phyloP scores from a whole-genome alignment of 805 yeast species.

The Sungouiozyma intestinalis region DNA sequence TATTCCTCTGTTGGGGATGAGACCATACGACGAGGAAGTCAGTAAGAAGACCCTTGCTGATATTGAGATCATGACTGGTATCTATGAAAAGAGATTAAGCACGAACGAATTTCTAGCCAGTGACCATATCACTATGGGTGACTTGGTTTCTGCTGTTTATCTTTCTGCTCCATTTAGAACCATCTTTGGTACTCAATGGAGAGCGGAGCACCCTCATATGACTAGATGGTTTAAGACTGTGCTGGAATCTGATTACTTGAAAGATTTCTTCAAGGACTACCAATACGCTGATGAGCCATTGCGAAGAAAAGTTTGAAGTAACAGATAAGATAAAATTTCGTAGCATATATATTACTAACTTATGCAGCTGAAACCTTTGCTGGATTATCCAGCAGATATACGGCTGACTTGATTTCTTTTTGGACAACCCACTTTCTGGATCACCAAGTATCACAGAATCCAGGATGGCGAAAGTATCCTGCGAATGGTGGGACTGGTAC shows the following conservation, averaged over 20 bases:
- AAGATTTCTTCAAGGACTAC: slow-evolving; percentile 1
- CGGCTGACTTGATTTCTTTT: too few species aligned
- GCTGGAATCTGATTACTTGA: slow-evolving; percentile 1
- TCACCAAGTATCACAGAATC: too few species aligned
- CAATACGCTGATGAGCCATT: neutral
- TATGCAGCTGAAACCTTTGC: too few species aligned
- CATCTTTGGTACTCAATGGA: slow-evolving; percentile 54
- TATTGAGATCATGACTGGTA: slow-evolving; percentile 30
- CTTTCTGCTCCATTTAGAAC: slow-evolving; percentile 28
- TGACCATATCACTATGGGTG: slow-evolving; percentile 39
- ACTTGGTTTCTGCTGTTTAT: slow-evolving; percentile 9
- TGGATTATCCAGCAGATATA: too few species aligned
- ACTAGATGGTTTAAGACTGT: slow-evolving; percentile 13
- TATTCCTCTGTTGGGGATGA: slow-evolving; percentile 47
- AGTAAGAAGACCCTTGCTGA: slow-evolving; percentile 35
- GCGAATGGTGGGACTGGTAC: too few species aligned
- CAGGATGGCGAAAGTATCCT: too few species aligned
- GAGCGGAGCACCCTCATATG: slow-evolving; percentile 46
- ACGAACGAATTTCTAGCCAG: slow-evolving; percentile 51
- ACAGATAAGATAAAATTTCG: too few species aligned
- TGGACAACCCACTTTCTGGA: too few species aligned
- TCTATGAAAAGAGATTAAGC: slow-evolving; percentile 46
- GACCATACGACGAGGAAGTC: slow-evolving; percentile 64
- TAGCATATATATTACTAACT: too few species aligned
- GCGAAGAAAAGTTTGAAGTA: neutral